phyloP scores from a whole-genome alignment of 805 yeast genomes.

The Candida andamanensis region DNA sequence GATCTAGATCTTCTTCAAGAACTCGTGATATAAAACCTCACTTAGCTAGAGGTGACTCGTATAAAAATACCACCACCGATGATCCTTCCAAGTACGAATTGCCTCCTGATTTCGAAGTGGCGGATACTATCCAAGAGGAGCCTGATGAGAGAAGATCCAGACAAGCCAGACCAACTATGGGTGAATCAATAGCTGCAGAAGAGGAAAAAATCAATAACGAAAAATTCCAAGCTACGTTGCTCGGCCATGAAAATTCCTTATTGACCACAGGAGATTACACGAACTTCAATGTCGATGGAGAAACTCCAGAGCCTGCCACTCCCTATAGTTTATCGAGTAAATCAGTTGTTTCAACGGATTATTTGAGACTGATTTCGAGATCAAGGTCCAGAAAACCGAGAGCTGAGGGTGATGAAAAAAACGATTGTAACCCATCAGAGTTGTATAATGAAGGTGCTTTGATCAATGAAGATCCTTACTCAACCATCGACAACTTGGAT shows the following conservation, averaged over 20 bases:
- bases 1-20: conserved; percentile 14
- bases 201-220: conserved; percentile 12
- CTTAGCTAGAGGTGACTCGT: conserved; percentile 74
- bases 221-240: conserved; percentile 12
- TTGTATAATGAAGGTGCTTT: conserved; percentile 56
- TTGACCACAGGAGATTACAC: conserved; percentile 44
- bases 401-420: conserved; percentile 19
- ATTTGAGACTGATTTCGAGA: conserved; percentile 61
- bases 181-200: conserved; percentile 42
- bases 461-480: conserved; percentile 45
- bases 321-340: conserved; percentile 36
- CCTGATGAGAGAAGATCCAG: conserved; percentile 33
- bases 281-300: conserved; percentile 38
- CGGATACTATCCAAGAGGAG: conserved; percentile 15
- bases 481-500: conserved; percentile 44
- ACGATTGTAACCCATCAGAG: conserved; percentile 30
- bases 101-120: conserved; percentile 31
- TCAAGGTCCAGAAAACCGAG: conserved; percentile 49
- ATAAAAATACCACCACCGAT: conserved; percentile 51
- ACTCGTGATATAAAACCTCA: conserved; percentile 42
- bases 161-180: conserved; percentile 39
- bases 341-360: conserved; percentile 47
- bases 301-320: conserved; percentile 39
- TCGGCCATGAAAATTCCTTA: conserved; percentile 31
- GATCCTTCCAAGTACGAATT: conserved; percentile 41